phyloP scores from a whole-genome alignment of 352 stramenopile species.

The Phytophthora pisi region DNA sequence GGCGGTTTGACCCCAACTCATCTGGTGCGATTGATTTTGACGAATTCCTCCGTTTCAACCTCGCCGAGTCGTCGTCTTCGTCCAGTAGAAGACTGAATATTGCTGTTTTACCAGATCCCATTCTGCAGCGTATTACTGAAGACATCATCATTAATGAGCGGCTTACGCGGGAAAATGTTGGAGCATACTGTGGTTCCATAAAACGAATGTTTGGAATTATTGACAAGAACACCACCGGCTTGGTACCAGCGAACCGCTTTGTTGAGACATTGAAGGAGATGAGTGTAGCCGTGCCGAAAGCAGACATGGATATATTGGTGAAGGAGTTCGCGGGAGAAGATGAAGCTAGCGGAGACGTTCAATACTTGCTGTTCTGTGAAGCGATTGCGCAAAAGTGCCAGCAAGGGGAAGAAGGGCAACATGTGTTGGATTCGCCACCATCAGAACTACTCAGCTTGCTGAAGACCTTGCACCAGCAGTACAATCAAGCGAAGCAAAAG shows the following conservation, averaged over 20 bases:
- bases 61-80: conserved; percentile 64
- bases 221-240: conserved; percentile 71
- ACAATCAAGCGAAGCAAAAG: conserved; percentile 34
- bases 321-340: conserved; percentile 47
- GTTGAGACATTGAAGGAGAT: conserved; percentile 68
- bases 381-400: conserved; percentile 56
- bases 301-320: conserved; percentile 50
- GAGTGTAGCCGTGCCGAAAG: conserved; percentile 46
- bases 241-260: conserved; percentile 53
- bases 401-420: conserved; percentile 32
- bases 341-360: conserved; percentile 34
- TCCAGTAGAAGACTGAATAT: conserved; percentile 43
- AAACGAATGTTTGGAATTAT: conserved; percentile 85
- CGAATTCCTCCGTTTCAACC: conserved; percentile 82
- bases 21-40: conserved; percentile 73
- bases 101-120: conserved; percentile 27
- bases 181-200: conserved; percentile 65
- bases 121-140: conserved; percentile 50
- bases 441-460: conserved; percentile 61
- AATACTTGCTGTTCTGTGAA: conserved; percentile 69
- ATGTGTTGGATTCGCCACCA: conserved; percentile 31
- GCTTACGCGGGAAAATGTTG: conserved; percentile 47
- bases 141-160: conserved; percentile 57
- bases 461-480: conserved; percentile 50
- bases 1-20: conserved; percentile 72